Evolutionary conservation across 1,284 basidiomycete species (phyloP).

Genomic region (Cutaneotrichosporon curvatum): DNA sequence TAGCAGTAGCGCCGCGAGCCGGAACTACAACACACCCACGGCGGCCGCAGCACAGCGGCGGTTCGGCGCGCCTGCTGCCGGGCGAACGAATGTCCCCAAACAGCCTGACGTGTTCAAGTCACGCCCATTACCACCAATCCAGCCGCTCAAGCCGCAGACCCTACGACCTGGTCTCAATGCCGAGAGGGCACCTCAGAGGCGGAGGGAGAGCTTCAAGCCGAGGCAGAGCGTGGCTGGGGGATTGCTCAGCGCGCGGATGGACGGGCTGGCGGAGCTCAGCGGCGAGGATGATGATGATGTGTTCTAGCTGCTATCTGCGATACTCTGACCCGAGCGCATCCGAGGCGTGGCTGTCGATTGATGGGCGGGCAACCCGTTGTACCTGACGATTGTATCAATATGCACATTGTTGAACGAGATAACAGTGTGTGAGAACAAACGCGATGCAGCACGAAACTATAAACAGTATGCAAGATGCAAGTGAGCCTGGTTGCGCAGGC

Average conservation of each 20-base stretch:
- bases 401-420: too few species aligned
- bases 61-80: slow-evolving; percentile 9
- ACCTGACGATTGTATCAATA: not conserved
- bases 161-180: slow-evolving; percentile 35
- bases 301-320: too few species aligned
- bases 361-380: not conserved
- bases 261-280: not conserved
- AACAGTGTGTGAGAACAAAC: too few species aligned
- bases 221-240: slow-evolving; percentile 17
- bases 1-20: not conserved
- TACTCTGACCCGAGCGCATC: too few species aligned
- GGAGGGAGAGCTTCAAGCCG: slow-evolving; percentile 53
- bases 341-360: too few species aligned
- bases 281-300: slow-evolving; percentile 20
- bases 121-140: not conserved
- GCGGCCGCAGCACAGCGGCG: not conserved
- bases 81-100: slow-evolving; percentile 2
- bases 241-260: slow-evolving; percentile 5
- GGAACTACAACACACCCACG: slow-evolving; percentile 3
- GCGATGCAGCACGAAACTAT: too few species aligned
- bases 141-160: not conserved
- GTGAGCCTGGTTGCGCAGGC: too few species aligned
- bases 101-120: slow-evolving; percentile 3
- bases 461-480: too few species aligned
- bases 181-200: slow-evolving; percentile 11